Evolutionary conservation across 805 yeast genomes (phyloP).

Genomic region (Suhomyces sp.): DNA sequence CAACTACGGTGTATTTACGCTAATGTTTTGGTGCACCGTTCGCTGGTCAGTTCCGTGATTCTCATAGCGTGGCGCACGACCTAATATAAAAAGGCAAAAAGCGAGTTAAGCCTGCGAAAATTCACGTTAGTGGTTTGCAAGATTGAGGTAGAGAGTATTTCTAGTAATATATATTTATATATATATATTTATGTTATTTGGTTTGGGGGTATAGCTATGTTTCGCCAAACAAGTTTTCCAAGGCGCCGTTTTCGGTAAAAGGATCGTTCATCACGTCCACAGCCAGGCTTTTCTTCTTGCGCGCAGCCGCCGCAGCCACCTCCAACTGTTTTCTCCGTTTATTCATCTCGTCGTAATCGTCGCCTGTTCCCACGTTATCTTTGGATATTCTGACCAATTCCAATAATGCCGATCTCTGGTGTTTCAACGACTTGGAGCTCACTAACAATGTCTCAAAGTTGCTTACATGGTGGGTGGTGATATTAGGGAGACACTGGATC

Average conservation of each 20-base stretch:
- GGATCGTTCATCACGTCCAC: conserved; percentile 68
- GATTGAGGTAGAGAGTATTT: too few relatives aligned
- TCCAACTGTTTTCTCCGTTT: conserved; percentile 56
- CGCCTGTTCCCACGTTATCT: conserved; percentile 26
- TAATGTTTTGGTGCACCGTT: background rate
- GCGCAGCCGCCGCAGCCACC: conserved; percentile 38
- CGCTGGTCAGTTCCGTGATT: background rate
- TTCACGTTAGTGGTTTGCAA: too few relatives aligned
- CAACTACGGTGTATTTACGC: background rate
- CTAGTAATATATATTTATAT: too few relatives aligned
- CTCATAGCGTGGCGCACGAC: background rate
- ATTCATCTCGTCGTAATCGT: conserved; percentile 42
- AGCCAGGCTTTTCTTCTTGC: conserved; percentile 43
- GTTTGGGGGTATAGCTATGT: conserved; percentile 11
- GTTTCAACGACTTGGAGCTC: conserved; percentile 65
- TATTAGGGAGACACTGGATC: conserved; percentile 51
- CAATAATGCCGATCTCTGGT: conserved; percentile 75
- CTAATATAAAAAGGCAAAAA: background rate
- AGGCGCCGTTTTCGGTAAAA: conserved; percentile 64
- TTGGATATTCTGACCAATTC: conserved; percentile 70
- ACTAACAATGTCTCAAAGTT: conserved; percentile 63
- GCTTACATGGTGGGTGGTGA: conserved; percentile 53
- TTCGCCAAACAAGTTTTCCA: conserved; percentile 56
- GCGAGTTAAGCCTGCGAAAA: background rate
- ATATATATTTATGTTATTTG: too few relatives aligned